Evolutionary conservation across 2,329 filamentous ascomycete genomes (phyloP).

Genomic region (Dissoconium aciculare): DNA sequence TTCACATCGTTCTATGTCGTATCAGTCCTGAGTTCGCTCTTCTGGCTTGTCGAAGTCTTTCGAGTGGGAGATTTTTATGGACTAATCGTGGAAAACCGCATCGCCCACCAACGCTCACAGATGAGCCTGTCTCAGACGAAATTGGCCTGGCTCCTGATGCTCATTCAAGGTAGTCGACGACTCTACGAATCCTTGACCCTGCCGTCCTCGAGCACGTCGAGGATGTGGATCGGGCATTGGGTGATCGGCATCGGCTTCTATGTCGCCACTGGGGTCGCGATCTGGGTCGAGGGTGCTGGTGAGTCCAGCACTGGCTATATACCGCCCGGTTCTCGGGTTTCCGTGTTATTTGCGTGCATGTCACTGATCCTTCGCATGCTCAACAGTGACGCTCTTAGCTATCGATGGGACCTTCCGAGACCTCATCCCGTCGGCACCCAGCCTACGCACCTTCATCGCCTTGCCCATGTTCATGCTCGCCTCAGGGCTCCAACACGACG

Average conservation of each 20-base stretch:
- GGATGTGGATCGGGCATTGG: constrained; percentile 82
- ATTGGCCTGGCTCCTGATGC: constrained; percentile 57
- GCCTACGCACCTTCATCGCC: constrained; percentile 40
- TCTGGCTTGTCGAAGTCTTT: constrained; percentile 49
- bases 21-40: constrained; percentile 52
- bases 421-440: constrained; percentile 28
- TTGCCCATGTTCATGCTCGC: constrained; percentile 52
- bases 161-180: constrained; percentile 58
- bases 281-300: constrained; percentile 78
- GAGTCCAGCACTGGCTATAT: constrained; percentile 25
- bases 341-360: too few relatives aligned
- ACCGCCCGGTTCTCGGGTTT: too few relatives aligned
- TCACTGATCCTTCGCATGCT: too few relatives aligned
- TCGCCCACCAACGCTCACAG: constrained; percentile 20
- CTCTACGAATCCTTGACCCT: constrained; percentile 59
- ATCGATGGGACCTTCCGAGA: too few relatives aligned
- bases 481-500: constrained; percentile 56
- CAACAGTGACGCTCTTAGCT: too few relatives aligned
- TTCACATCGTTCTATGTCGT: constrained; percentile 77
- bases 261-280: constrained; percentile 50
- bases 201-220: constrained; percentile 50
- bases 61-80: constrained; percentile 41
- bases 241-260: constrained; percentile 67
- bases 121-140: constrained; percentile 49
- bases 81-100: constrained; percentile 25